Evolutionary conservation across 1,284 basidiomycete genomes (phyloP), one percentile per base, ranked within the genome.

Genomic region (Ustilago cynodontis): DNA sequence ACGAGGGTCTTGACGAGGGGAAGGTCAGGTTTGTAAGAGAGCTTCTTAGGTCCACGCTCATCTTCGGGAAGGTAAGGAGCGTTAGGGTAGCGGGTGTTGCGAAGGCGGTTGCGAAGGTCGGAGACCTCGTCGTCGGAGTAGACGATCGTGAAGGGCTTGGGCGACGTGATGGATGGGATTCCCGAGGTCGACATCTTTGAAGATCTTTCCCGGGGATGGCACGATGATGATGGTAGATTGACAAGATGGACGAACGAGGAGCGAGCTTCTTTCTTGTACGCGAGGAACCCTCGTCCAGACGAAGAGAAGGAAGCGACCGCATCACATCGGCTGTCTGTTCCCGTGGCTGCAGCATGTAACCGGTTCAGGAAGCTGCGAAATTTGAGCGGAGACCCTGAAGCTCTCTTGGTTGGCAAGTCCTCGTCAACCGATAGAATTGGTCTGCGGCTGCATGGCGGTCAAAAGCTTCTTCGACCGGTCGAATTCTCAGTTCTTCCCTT

Each of bases 111-210:
- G 47, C 67, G 58, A 29, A 82, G 65, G 29, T 69, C 67, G 4
- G 71, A 53, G 28, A 82, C 54, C 39, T 72, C 75, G 16, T 66
- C 59, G 47, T 69, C 57, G 41, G 57, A 50, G 57, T 81, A 79
- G 45, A 62, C 65, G 59, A 82, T 66, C 28, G 49, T 58, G 63
- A 77, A 78, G 0, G 76, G 76, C 60, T 75, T 61, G 31, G 76
- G 71, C 43, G 76, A n/a, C 2, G 68, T 60, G 62, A 78, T 78
- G 41, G 71, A 16, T 16, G 68, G 76, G 18, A 74, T 68, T 5
- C 45, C 64, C 18, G 55, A 65, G 26, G 24, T 49, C 26, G 66
- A 57, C 66, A 66, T 62, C 11, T 26, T 58, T 16, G n/a, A 11
- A 47, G 9, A 8, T 14, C 26, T 49, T 22, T 26, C 47, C 6